Evolutionary conservation across 176 grass and related monocot genomes (phyloP).

Genomic region (Carex kokanica): DNA sequence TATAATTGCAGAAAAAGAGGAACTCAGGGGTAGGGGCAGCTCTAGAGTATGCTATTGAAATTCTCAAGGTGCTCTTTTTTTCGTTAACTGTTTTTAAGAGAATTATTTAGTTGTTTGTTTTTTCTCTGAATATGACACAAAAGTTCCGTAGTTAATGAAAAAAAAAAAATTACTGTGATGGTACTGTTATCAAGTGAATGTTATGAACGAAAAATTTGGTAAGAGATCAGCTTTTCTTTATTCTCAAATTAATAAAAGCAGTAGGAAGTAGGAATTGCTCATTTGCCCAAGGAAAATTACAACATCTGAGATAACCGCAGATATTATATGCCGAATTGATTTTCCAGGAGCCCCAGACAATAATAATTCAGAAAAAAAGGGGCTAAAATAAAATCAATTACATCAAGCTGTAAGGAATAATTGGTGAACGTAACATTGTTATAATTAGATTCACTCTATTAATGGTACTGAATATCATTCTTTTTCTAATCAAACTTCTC

Average conservation of each 20-base stretch:
- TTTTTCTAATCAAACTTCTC: neutral
- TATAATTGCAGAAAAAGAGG: conserved; percentile 19
- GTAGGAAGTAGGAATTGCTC: neutral
- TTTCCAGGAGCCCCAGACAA: neutral
- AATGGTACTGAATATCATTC: neutral
- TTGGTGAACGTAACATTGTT: neutral
- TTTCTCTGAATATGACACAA: neutral
- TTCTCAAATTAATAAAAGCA: neutral
- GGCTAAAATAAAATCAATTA: neutral
- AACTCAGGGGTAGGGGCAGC: conserved; percentile 31
- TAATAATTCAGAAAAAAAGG: neutral
- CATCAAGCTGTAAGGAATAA: neutral
- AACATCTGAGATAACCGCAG: neutral
- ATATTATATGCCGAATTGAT: neutral
- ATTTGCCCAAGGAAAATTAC: neutral
- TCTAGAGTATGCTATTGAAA: conserved; percentile 40
- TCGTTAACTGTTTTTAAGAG: too few relatives aligned
- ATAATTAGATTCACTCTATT: neutral
- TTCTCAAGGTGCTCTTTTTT: conserved; percentile 35
- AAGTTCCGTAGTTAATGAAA: neutral
- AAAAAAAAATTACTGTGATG: neutral
- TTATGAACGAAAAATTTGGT: neutral
- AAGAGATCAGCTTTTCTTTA: neutral
- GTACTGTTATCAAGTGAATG: neutral
- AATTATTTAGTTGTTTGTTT: neutral